Base-by-base conservation (phyloP, 495 filamentous ascomycete species). In the Penicillium mononematosum region DNA sequence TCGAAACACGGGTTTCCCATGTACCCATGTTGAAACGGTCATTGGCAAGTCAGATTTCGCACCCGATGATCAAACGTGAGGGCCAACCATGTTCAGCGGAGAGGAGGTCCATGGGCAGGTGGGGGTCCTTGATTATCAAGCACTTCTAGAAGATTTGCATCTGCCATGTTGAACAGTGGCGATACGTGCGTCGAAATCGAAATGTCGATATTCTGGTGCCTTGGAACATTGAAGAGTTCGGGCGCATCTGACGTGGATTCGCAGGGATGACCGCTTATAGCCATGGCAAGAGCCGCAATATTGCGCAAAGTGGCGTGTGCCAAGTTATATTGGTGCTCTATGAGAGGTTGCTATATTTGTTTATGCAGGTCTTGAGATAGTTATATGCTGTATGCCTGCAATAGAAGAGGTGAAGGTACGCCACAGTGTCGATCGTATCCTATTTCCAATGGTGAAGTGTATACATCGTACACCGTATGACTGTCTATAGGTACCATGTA, bases 101-200 rank as follows among this genome's bases (percentile, higher is more conserved):
- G 50, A 24, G 24, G 24, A 43, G 41, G 19, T 10, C 3, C 17
- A 38, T 20, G 47, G 31, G n/a, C 4, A 24, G n/a, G 36, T 5
- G 34, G 14, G 24, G 24, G 24, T 25, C 24, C 4, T 36, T 9
- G 25, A n/a, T 29, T 29, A 42, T 19, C 34, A 31, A 31, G 38
- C 38, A 34, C 44, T 55, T 46, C 53, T 22, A 39, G 53, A 55
- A 55, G 31, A 55, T 31, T 39, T 47, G 42, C 14, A 46, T 17
- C 42, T 39, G 34, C 25, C 24, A 34, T 24, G 44, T 47, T 45
- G 17, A 14, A 41, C 7, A 9, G 19, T 48, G 45, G 36, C 36
- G 36, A 24, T 24, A 50, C 34, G 1, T 32, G 20, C 36, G 25
- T 7, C 29, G 27, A 31, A 29, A 42, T 11, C 25, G 34, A 17